These are phyloP conservation scores for Saccharum hybrid DNA, from an alignment of 202 grass and related monocot genomes.

Conservation along the genomic window DNA sequence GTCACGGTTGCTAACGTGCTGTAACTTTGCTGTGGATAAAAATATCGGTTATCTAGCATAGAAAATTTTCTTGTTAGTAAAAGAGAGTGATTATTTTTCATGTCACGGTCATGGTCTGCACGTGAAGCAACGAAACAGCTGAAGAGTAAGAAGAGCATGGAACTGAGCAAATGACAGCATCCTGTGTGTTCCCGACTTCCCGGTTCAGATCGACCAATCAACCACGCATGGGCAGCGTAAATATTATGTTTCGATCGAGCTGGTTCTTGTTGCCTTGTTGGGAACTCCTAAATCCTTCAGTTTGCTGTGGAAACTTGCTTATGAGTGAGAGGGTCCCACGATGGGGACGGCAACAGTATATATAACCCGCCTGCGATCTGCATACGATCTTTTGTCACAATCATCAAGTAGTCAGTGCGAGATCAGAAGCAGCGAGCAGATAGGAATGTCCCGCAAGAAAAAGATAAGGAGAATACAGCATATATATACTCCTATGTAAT, in stretches of 20 bases:
- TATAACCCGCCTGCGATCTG: neutral
- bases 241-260: neutral
- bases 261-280: neutral
- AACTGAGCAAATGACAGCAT: constrained; percentile 45
- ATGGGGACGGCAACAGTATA: neutral
- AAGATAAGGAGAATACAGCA: neutral
- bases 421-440: no score
- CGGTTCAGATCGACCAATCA: neutral
- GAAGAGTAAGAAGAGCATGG: neutral
- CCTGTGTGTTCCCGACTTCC: neutral
- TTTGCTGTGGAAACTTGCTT: neutral
- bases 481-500: neutral
- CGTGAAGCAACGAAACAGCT: constrained; percentile 26
- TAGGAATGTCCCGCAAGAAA: no score
- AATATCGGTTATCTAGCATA: neutral
- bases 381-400: constrained; percentile 22
- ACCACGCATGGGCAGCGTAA: neutral
- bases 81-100: neutral
- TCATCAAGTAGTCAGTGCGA: neutral
- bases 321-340: neutral
- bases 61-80: neutral
- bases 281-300: constrained; percentile 23
- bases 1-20: no score
- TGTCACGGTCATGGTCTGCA: neutral
- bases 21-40: no score